A percentile compares a stretch with the other conserved stretches of the same genome.
Evolutionary conservation across 257 asterid species (phyloP).

Genomic region (Craterostigma plantagineum): DNA sequence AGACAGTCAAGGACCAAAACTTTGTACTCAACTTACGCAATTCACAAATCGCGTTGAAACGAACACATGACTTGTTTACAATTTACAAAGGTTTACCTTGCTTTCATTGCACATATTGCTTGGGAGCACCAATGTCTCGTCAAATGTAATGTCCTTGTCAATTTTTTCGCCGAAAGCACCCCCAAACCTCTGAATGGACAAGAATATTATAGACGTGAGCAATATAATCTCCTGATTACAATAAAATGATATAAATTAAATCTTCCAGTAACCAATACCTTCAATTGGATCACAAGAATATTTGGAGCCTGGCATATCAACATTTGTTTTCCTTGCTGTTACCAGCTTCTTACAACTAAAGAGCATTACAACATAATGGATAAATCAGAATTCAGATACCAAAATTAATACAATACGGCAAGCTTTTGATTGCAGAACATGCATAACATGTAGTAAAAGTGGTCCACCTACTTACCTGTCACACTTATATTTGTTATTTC

Average conservation of each 20-base stretch:
- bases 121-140: constrained; percentile 60
- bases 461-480: constrained; percentile 27
- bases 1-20: too few relatives aligned
- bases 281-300: constrained; percentile 89
- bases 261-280: constrained; percentile 30
- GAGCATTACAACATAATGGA: constrained; percentile 12
- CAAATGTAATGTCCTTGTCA: constrained; percentile 67
- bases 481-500: constrained; percentile 82
- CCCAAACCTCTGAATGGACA: constrained; percentile 63
- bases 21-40: too few relatives aligned
- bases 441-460: neutral
- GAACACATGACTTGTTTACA: too few relatives aligned
- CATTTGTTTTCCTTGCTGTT: constrained; percentile 94
- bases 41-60: too few relatives aligned
- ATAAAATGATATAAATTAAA: too few relatives aligned
- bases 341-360: constrained; percentile 92
- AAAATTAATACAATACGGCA: too few relatives aligned
- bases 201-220: neutral
- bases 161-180: constrained; percentile 79
- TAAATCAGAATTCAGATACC: too few relatives aligned
- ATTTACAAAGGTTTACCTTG: constrained; percentile 34
- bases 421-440: neutral
- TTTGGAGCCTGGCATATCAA: constrained; percentile 86
- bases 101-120: constrained; percentile 75
- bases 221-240: too few relatives aligned